Evolutionary conservation across 208 protist genomes (phyloP).

Genomic region (Trypanosomatidae sp.): DNA sequence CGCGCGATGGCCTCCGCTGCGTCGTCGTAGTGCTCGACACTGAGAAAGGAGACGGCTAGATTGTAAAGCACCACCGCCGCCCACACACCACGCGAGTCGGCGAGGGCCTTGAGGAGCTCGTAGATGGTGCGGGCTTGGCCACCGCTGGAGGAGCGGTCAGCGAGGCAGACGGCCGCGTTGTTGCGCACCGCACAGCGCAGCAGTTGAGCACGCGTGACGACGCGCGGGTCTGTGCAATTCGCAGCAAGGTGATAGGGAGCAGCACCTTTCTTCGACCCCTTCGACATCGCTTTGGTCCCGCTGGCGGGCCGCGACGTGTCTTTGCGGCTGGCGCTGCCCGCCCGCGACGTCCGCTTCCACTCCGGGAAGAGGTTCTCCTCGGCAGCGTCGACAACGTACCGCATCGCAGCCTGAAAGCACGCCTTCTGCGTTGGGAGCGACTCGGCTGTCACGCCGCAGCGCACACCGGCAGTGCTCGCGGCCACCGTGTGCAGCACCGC

Average conservation of each 20-base stretch:
- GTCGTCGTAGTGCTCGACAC: constrained; percentile 56
- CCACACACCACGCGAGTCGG: constrained; percentile 39
- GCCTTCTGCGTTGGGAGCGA: constrained; percentile 37
- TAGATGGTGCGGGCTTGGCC: constrained; percentile 19
- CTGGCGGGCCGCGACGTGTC: background rate
- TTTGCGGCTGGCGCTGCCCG: background rate
- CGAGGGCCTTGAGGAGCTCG: constrained; percentile 49
- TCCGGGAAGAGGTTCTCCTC: constrained; percentile 24
- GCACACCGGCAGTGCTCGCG: constrained; percentile 61
- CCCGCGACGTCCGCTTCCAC: constrained; percentile 12
- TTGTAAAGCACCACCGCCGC: constrained; percentile 72
- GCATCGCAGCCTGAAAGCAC: constrained; percentile 50
- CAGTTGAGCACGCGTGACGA: constrained; percentile 8
- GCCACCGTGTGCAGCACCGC: constrained; percentile 44
- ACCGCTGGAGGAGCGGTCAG: constrained; percentile 9
- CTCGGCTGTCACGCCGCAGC: constrained; percentile 43
- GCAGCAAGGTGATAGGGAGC: background rate
- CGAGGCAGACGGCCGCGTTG: constrained; percentile 24
- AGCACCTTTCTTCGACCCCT: too few relatives aligned
- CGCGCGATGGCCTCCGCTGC: constrained; percentile 69
- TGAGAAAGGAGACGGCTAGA: constrained; percentile 55
- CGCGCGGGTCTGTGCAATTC: background rate
- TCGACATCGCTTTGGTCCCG: background rate
- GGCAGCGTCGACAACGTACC: constrained; percentile 18
- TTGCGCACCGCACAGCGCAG: constrained; percentile 24